phyloP scores from a whole-genome alignment of 129 eudicot species.

The Flaveria trinervia region DNA sequence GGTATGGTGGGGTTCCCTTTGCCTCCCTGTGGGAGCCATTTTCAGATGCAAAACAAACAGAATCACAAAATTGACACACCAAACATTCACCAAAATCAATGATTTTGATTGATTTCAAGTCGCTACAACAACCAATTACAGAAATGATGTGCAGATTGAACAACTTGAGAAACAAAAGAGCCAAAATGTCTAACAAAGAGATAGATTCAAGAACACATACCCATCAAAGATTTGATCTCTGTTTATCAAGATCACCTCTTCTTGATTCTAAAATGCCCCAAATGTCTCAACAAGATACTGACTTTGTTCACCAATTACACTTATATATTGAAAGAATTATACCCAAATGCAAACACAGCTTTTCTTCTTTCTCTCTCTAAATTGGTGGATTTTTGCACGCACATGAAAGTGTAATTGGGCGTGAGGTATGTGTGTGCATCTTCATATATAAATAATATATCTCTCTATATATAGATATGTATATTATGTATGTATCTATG shows the following conservation, averaged over 20 bases:
- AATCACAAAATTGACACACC: constrained; percentile 30
- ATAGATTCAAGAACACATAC: constrained; percentile 38
- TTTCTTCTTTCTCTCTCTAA: background rate
- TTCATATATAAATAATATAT: background rate
- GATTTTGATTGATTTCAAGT: too few species aligned
- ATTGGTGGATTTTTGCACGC: constrained; percentile 12
- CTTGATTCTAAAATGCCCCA: constrained; percentile 14
- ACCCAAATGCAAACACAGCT: background rate
- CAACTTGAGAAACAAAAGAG: too few species aligned
- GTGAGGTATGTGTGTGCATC: constrained; percentile 8
- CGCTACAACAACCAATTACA: constrained; percentile 2
- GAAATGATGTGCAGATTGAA: background rate
- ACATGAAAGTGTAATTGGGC: constrained; percentile 19
- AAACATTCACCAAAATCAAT: background rate
- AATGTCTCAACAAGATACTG: background rate
- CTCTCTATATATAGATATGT: background rate
- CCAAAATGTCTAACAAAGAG: too few species aligned
- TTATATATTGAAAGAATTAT: background rate
- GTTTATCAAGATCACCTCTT: constrained; percentile 40
- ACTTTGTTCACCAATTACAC: background rate
- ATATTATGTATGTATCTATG: background rate
- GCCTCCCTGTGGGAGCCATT: constrained; percentile 18
- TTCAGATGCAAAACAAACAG: constrained; percentile 26
- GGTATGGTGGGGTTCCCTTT: constrained; percentile 37
- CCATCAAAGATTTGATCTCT: constrained; percentile 45